Evolutionary conservation across 2,329 filamentous ascomycete species (phyloP).

Genomic region (Penicillium sp.): DNA sequence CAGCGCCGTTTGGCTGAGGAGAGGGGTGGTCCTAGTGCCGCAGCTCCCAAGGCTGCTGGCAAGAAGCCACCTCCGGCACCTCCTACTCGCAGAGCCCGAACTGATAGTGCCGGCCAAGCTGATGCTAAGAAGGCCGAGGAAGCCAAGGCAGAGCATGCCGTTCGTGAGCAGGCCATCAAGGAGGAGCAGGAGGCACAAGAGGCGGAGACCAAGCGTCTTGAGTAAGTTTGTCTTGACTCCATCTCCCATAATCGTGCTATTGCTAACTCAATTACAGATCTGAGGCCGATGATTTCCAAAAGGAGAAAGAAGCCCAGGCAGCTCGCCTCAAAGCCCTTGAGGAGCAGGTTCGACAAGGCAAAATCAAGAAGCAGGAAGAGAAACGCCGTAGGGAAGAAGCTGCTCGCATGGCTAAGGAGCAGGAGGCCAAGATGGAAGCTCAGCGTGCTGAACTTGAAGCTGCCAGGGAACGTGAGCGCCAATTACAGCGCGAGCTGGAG

Average conservation of each 20-base stretch:
- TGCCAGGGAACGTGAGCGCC: constrained; percentile 82
- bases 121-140: constrained; percentile 60
- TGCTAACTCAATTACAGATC: constrained; percentile 53
- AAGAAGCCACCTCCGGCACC: constrained; percentile 69
- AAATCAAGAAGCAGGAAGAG: constrained; percentile 94
- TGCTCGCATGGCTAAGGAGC: constrained; percentile 79
- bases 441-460: constrained; percentile 90
- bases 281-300: constrained; percentile 72
- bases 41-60: constrained; percentile 54
- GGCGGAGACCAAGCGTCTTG: constrained; percentile 69
- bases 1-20: constrained; percentile 81
- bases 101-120: constrained; percentile 53
- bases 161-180: constrained; percentile 50
- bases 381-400: constrained; percentile 90
- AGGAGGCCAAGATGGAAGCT: constrained; percentile 77
- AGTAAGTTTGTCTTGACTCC: constrained; percentile 62
- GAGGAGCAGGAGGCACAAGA: constrained; percentile 75
- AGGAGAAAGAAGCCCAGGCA: constrained; percentile 75
- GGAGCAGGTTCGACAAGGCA: constrained; percentile 89
- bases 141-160: constrained; percentile 62
- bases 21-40: constrained; percentile 58
- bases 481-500: constrained; percentile 85
- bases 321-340: constrained; percentile 85
- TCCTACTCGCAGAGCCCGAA: constrained; percentile 68
- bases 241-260: background rate